These are phyloP conservation scores for Hemisphaericaspora lyxosophila DNA, from an alignment of 1,139 yeast species.

Conservation along the genomic window DNA sequence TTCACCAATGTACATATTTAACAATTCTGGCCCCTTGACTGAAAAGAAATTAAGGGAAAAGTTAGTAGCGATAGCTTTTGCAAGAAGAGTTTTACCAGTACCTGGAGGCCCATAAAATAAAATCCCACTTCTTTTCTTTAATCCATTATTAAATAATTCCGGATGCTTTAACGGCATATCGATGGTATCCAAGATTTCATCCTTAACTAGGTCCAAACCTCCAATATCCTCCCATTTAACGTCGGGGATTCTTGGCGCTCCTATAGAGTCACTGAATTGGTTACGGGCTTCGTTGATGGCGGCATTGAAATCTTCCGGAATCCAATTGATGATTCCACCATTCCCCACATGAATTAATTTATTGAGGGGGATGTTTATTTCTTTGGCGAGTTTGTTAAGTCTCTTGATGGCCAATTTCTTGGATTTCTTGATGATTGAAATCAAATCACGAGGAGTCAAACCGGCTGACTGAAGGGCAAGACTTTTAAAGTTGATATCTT, in stretches of 20 bases:
- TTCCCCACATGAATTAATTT: conserved; percentile 36
- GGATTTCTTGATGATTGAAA: conserved; percentile 68
- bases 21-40: conserved; percentile 92
- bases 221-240: conserved; percentile 97
- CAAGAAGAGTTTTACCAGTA: conserved; percentile 91
- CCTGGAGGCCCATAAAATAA: conserved; percentile 98
- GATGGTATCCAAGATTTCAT: conserved; percentile 90
- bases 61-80: conserved; percentile 95
- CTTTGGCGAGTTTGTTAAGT: conserved; percentile 28
- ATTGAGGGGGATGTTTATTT: conserved; percentile 19
- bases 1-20: conserved; percentile 98
- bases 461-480: conserved; percentile 92
- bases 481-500: conserved; percentile 57
- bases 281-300: conserved; percentile 83
- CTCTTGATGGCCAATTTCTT: conserved; percentile 58
- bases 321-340: conserved; percentile 57
- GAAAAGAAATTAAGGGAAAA: conserved; percentile 92
- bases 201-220: conserved; percentile 84
- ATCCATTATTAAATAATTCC: conserved; percentile 79
- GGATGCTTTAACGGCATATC: conserved; percentile 96
- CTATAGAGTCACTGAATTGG: conserved; percentile 89
- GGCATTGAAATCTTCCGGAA: conserved; percentile 63
- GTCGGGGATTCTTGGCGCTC: conserved; percentile 94
- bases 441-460: conserved; percentile 79
- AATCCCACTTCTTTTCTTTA: conserved; percentile 91